Evolutionary conservation across 2,329 filamentous ascomycete genomes (phyloP).

Genomic region (Aspergillus sp.): DNA sequence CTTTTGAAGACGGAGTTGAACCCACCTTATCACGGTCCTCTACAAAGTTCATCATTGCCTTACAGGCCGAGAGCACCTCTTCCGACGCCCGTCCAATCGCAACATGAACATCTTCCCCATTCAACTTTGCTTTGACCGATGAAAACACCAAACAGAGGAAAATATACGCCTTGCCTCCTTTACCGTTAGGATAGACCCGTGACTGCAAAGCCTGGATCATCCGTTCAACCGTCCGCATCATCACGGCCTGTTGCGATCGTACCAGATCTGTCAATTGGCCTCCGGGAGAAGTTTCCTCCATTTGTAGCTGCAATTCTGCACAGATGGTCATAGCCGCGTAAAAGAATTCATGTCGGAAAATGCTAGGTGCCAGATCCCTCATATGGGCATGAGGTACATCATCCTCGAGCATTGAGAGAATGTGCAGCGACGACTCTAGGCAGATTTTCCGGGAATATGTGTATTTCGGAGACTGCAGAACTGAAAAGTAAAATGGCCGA

Average conservation of each 20-base stretch:
- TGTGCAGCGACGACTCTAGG: conserved; percentile 28
- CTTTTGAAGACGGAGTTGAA: neutral
- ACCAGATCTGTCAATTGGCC: conserved; percentile 23
- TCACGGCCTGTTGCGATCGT: conserved; percentile 24
- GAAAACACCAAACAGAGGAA: conserved; percentile 23
- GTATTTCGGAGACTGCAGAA: conserved; percentile 25
- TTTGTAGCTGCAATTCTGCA: conserved; percentile 26
- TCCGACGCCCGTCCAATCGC: conserved; percentile 19
- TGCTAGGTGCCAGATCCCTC: conserved; percentile 24
- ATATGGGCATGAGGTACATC: conserved; percentile 14
- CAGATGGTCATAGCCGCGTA: conserved; percentile 28
- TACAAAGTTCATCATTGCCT: conserved; percentile 13
- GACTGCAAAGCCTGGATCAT: conserved; percentile 22
- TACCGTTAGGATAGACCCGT: conserved; percentile 19
- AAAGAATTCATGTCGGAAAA: conserved; percentile 30
- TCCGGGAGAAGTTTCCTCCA: conserved; percentile 12
- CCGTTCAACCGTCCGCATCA: conserved; percentile 24
- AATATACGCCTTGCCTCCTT: conserved; percentile 24
- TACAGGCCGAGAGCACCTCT: conserved; percentile 17
- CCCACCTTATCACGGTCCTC: neutral
- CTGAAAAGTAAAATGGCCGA: conserved; percentile 33
- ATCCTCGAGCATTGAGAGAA: conserved; percentile 26
- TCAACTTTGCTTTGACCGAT: conserved; percentile 26
- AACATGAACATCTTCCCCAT: conserved; percentile 20
- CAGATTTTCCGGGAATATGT: conserved; percentile 34